Base-by-base conservation (phyloP, 345 rosid genomes). In the Pelargonium nanum region DNA sequence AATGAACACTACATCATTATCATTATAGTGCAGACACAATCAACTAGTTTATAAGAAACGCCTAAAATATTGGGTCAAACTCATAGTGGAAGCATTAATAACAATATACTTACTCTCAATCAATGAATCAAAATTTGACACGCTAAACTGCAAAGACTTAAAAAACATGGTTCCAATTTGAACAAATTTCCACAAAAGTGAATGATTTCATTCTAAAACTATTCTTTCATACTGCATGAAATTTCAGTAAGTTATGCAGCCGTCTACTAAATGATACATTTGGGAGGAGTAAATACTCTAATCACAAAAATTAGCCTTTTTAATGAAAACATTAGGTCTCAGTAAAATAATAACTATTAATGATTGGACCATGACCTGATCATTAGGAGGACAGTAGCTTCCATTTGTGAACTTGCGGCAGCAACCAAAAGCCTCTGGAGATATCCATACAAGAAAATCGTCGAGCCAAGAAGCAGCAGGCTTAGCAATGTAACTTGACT, bases 381-480 rank as follows among this genome's bases (percentile, higher is more conserved):
- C 99, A 71, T 89, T 76, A 52, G 99, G 99, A 34, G 99, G 95
- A 21, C 99, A 93, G 73, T 83, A 93, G 73, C 75, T 87, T 62
- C 85, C 97, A 79, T 93, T 87, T 65, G 84, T 84, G 77, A 87
- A 89, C 72, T 89, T 87, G 55, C 99, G 83, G 56, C 99, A 93
- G 74, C 99, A 93, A 56, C 97, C 97, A 73, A 89, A 93, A 60
- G 99, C 99, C 78, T 93, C 97, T 0, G 99, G 99, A 69, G 97
- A 93, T 69, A 93, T 62, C 99, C 99, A 93, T 55, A 89, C 96
- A 55, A 93, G 96, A 78, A 89, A 87, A 75, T 93, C 99, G 72
- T 93, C 99, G 17, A 93, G 91, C 99, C 97, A 93, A 22, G 99
- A 89, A 76, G 99, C 99, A 66, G 99, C 97, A 74, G 97, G 96